Evolutionary conservation across 805 yeast genomes (phyloP), one percentile per base, ranked within the genome.

Genomic region (Metschnikowia arizonensis): DNA sequence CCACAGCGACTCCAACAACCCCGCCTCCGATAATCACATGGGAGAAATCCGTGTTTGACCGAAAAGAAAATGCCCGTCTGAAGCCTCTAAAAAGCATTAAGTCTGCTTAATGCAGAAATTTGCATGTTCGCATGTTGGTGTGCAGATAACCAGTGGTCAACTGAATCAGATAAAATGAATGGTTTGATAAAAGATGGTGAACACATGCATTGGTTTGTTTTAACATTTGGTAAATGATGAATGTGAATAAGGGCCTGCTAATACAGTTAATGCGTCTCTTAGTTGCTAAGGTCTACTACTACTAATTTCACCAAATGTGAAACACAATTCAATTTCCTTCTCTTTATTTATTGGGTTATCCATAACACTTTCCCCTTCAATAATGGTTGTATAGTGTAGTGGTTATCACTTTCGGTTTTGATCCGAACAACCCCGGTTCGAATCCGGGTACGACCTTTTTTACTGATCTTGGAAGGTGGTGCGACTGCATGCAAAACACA

Each of bases 1-100:
- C 96, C 45, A 88, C 74, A 0, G 96, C 88, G 3, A 85, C 68
- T 0, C 96, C 96, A 1, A 88, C 89, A 0, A 78, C 85, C 0
- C 96, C 96, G 1, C 87, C 96, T 4, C 96, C 96, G 19, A 88
- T 69, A 0, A 88, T 78, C 1, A 81, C 80, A 58, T 85, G 93
- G 0, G 86, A 77, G 54, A 78, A 84, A 55, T 83, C 88, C 0
- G 57, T 41, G 11, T n/a, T 9, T 2, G 19, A 23, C 17, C 41
- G 26, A 43, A 35, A 21, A 11, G 18, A 17, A 19, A 33, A 17
- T 12, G 46, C 33, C n/a, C 44, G 44, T n/a, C 24, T 9, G 17
- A 45, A 34, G 29, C 32, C 31, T 29, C 42, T 18, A 3, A 15
- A 23, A 21, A 41, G 41, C 50, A 46, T 45, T 34, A 7, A 19